phyloP scores from a whole-genome alignment of 768 basidiomycete species.

The Pleurotus giganteus region DNA sequence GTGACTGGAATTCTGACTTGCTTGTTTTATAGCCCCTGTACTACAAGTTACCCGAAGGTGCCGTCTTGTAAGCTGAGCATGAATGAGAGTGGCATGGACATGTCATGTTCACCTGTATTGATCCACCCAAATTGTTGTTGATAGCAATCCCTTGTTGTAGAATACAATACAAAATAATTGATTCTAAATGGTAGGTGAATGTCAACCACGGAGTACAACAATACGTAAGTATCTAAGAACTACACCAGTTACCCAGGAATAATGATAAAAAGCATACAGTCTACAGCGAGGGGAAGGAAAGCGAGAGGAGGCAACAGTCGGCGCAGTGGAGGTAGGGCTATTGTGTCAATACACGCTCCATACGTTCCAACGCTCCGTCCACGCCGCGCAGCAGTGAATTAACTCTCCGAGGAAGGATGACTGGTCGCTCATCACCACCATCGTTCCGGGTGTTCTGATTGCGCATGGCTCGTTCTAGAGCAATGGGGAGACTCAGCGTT shows the following conservation, averaged over 20 bases:
- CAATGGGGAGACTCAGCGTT: slow-evolving; percentile 71
- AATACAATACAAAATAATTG: too few relatives aligned
- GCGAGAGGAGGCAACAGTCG: not conserved
- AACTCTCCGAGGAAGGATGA: slow-evolving; percentile 56
- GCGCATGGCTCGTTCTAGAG: slow-evolving; percentile 65
- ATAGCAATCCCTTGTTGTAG: too few relatives aligned
- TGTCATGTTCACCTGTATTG: too few relatives aligned
- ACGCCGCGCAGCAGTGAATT: slow-evolving; percentile 59
- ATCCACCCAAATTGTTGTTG: too few relatives aligned
- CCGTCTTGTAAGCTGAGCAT: slow-evolving; percentile 32
- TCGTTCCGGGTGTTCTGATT: slow-evolving; percentile 34
- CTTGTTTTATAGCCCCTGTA: slow-evolving; percentile 43
- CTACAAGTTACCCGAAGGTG: slow-evolving; percentile 46
- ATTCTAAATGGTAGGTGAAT: too few relatives aligned
- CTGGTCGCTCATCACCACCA: slow-evolving; percentile 9
- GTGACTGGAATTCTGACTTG: slow-evolving; percentile 14
- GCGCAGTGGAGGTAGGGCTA: slow-evolving; percentile 13
- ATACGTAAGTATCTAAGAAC: too few relatives aligned
- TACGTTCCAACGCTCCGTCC: slow-evolving; percentile 60
- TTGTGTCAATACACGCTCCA: slow-evolving; percentile 58
- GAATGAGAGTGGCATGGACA: too few relatives aligned
- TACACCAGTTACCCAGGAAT: too few relatives aligned
- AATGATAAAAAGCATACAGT: not conserved
- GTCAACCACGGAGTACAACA: too few relatives aligned
- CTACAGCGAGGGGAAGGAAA: not conserved